phyloP scores from a whole-genome alignment of 2,329 filamentous ascomycete species.

The Chaetomium globosum region DNA sequence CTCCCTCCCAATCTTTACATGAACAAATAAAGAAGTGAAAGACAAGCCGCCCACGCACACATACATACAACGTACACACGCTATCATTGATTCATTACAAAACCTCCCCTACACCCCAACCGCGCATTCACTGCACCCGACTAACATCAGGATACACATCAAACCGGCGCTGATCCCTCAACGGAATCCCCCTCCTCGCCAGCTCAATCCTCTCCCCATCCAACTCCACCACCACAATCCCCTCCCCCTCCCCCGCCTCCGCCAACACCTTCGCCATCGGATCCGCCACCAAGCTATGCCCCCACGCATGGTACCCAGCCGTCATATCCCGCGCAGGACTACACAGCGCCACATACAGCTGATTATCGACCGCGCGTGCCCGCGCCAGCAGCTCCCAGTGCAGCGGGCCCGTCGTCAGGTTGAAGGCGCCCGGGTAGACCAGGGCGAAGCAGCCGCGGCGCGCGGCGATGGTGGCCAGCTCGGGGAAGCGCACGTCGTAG shows the following conservation, averaged over 20 bases:
- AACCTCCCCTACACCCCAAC: not conserved
- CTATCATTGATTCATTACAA: not conserved
- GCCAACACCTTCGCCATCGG: conserved; percentile 81
- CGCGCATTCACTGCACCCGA: conserved; percentile 51
- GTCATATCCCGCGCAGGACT: conserved; percentile 80
- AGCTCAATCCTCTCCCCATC: conserved; percentile 69
- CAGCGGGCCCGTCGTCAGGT: conserved; percentile 85
- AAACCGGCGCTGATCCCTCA: conserved; percentile 82
- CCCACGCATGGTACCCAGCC: conserved; percentile 85
- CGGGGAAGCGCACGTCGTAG: conserved; percentile 96
- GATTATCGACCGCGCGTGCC: conserved; percentile 87
- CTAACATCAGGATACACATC: conserved; percentile 95
- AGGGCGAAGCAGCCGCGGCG: conserved; percentile 84
- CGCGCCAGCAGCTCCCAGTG: conserved; percentile 87
- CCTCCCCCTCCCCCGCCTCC: conserved; percentile 77
- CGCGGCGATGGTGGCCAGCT: conserved; percentile 86
- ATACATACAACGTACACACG: not conserved
- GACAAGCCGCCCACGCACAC: not conserved
- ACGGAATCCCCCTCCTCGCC: conserved; percentile 79
- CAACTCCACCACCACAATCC: conserved; percentile 73
- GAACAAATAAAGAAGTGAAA: not conserved
- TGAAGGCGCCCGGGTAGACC: conserved; percentile 96
- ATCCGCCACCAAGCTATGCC: conserved; percentile 85
- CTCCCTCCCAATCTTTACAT: not conserved
- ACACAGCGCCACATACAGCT: conserved; percentile 90